Evolutionary conservation across 345 rosid species (phyloP), one percentile per base, ranked within the genome.

Genomic region (Bruguiera parviflora): DNA sequence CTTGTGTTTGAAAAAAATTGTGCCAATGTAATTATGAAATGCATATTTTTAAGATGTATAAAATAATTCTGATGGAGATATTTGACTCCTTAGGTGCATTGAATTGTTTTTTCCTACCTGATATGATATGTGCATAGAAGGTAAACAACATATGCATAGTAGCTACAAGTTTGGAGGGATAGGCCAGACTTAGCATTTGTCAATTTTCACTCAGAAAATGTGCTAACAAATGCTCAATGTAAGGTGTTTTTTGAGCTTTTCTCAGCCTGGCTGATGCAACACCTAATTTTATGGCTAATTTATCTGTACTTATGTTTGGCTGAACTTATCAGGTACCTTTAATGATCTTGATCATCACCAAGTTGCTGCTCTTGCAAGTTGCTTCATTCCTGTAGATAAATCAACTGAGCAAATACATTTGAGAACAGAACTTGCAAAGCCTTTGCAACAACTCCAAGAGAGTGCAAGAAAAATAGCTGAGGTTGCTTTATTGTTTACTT

Each of bases 331-430:
- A 95, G 98, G 99, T 69, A 92, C 97, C 20, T 95, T 95, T 75
- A 95, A 92, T 60, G 94, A 92, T 73, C 92, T 95, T 73, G 98
- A 95, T 78, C 97, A 86, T 81, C 99, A 92, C 78, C 96, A 92
- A 84, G 89, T 95, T 71, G 99, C 98, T 16, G 89, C 99, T 56
- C 94, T 95, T 73, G 98, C 97, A 62, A 95, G 98, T 80, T 95
- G 99, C 84, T 95, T 95, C 85, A 95, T 92, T 78, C 99, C 97
- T 2, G 97, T 93, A 18, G 99, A 95, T 68, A 95, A 90, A 80
- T 92, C 99, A 58, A 87, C 68, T 69, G 98, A 95, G 76, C 96
- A 95, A 75, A 84, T 84, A 72, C 85, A 89, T 31, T 82, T 95
- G 84, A 87, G 97, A 76, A 85, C 86, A 29, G 99, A 90, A 81